phyloP scores from a whole-genome alignment of 192 early-diverging fungal species.

The Phycomyces blakesleeanus region DNA sequence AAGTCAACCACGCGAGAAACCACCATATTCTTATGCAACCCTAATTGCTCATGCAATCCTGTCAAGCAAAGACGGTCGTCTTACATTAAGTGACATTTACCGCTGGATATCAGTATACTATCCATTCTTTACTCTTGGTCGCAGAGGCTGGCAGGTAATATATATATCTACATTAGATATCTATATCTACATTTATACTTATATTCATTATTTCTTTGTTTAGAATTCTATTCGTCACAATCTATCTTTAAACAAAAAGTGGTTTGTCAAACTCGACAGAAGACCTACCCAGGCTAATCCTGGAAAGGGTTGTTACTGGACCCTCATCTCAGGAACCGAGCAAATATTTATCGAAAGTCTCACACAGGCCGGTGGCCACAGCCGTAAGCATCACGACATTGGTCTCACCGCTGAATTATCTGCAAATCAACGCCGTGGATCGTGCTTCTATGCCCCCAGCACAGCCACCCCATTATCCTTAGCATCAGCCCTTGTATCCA shows the following conservation, averaged over 20 bases:
- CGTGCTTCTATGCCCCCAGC: not conserved
- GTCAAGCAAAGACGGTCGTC: slow-evolving; percentile 45
- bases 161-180: slow-evolving; percentile 10
- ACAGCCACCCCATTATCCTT: not conserved
- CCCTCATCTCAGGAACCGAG: slow-evolving; percentile 33
- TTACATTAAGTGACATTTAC: slow-evolving; percentile 85
- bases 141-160: slow-evolving; percentile 73
- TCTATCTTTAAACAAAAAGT: slow-evolving; percentile 72
- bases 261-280: slow-evolving; percentile 72
- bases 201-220: no score
- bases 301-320: slow-evolving; percentile 70
- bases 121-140: slow-evolving; percentile 63
- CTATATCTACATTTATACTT: not conserved
- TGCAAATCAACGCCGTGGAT: not conserved
- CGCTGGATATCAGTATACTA: slow-evolving; percentile 69
- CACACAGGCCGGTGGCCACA: slow-evolving; percentile 24
- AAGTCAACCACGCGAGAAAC: slow-evolving; percentile 32
- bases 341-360: slow-evolving; percentile 30
- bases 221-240: slow-evolving; percentile 91
- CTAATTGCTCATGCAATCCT: slow-evolving; percentile 80
- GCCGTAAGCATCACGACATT: slow-evolving; percentile 24
- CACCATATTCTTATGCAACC: slow-evolving; percentile 79
- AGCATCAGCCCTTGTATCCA: no score
- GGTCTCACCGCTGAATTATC: slow-evolving; percentile 5
- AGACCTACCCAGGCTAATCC: slow-evolving; percentile 54